Base-by-base conservation (phyloP, 768 basidiomycete species). In the Mycena rosella region DNA sequence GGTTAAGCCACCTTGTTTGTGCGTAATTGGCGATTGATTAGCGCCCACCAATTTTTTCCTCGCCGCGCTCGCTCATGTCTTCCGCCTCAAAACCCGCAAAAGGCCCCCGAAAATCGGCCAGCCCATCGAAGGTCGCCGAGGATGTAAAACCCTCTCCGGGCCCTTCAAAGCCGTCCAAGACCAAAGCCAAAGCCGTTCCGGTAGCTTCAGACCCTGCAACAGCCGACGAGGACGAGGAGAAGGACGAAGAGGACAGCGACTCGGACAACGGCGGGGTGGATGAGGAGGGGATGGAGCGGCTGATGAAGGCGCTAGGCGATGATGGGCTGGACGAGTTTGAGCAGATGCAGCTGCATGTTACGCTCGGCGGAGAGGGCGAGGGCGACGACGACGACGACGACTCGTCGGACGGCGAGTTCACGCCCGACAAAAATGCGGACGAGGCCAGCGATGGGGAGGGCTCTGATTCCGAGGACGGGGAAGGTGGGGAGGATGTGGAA, bases 261-360 rank as follows among this genome's bases (percentile, higher is more conserved):
- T 60, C 60, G n/a, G 81, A 81, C 32, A 81, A 86, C 51, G 87
- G 81, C 13, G 87, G 82, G 29, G 79, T 88, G 7, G 86, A 88
- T 70, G 84, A 87, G 68, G 82, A 83, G 71, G 89, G 88, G n/a
- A 85, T 88, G 84, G 79, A 83, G 71, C 78, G 84, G 51, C 79
- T 90, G 6, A 83, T 89, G 79, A 82, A 84, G 18, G 83, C 87
- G 13, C 75, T 90, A 29, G 90, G 89, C 15, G 90, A 91, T 24
- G 88, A 91, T 67, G 89, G 86, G 1, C 75, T 91, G 64, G 87
- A 91, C 72, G 90, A 92, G 26, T 86, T 88, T 73, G 91, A 88
- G 54, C 81, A 83, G 62, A 86, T 85, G 30, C 85, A 90, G 73
- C 78, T 92, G 48, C 79, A 78, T 52, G 75, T 79, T 47, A 75